A percentile compares a stretch with the other conserved stretches of the same genome.
These are phyloP conservation scores for Diaporthe nobilis DNA, from an alignment of 2,329 filamentous ascomycete species.

Conservation along the genomic window DNA sequence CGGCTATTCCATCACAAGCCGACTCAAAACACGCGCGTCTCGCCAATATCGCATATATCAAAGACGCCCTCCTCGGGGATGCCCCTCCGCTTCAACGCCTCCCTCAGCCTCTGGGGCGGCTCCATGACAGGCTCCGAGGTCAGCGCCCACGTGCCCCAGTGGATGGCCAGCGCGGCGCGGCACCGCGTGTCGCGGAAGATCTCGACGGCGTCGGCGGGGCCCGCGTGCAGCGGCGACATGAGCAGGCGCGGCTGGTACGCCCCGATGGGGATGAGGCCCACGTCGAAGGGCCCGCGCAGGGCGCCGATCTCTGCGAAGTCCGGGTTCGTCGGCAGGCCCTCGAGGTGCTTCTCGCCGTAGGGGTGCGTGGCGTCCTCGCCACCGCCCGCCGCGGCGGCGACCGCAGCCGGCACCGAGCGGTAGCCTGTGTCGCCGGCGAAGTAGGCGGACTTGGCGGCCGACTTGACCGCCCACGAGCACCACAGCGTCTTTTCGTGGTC, in stretches of 20 bases:
- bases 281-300: slow-evolving; percentile 86
- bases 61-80: slow-evolving; percentile 81
- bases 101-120: slow-evolving; percentile 79
- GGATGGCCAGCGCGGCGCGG: slow-evolving; percentile 84
- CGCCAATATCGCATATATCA: slow-evolving; percentile 87
- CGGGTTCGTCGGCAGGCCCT: slow-evolving; percentile 80
- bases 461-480: slow-evolving; percentile 87
- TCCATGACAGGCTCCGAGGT: slow-evolving; percentile 89
- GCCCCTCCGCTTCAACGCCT: slow-evolving; percentile 78
- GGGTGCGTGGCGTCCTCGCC: slow-evolving; percentile 63
- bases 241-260: slow-evolving; percentile 82
- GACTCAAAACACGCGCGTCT: slow-evolving; percentile 80
- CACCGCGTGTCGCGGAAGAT: slow-evolving; percentile 91
- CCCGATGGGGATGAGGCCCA: slow-evolving; percentile 93
- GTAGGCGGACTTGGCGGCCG: slow-evolving; percentile 74
- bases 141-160: slow-evolving; percentile 93
- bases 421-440: slow-evolving; percentile 96
- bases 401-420: slow-evolving; percentile 78
- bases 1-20: background rate
- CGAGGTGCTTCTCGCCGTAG: slow-evolving; percentile 73
- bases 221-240: slow-evolving; percentile 87
- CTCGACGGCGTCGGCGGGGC: slow-evolving; percentile 89
- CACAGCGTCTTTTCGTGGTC: slow-evolving; percentile 86
- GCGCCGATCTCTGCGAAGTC: slow-evolving; percentile 88
- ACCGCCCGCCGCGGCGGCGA: slow-evolving; percentile 59